A percentile compares a stretch with the other conserved stretches of the same genome.
Conservation (phyloP, 2,329 filamentous ascomycete genomes). For the Nemania bipapillata region DNA sequence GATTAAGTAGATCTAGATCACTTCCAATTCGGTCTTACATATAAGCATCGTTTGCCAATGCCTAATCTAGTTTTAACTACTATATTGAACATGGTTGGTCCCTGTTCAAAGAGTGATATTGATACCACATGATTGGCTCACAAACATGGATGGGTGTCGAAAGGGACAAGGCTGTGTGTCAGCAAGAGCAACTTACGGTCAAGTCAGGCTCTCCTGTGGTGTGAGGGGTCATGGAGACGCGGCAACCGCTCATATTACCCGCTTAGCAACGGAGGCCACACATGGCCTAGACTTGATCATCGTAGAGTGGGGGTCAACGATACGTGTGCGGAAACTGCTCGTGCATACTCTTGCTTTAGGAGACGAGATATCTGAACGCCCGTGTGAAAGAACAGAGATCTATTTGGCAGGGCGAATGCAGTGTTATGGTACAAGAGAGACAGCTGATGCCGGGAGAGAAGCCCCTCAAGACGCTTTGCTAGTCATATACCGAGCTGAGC, state of each 20-base stretch:
- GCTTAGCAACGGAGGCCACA: background rate
- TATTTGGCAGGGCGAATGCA: slow-evolving; percentile 46
- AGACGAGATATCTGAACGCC: background rate
- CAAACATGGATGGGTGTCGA: background rate
- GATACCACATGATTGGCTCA: background rate
- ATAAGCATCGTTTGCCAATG: background rate
- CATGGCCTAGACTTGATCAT: background rate
- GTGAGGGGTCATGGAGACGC: background rate
- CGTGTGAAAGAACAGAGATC: slow-evolving; percentile 44
- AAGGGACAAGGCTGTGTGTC: background rate
- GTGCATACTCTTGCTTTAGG: background rate
- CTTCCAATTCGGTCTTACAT: background rate
- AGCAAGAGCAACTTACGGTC: background rate
- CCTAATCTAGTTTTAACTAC: background rate
- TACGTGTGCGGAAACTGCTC: background rate
- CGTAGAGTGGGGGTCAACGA: background rate
- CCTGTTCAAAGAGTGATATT: background rate
- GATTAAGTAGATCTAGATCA: background rate
- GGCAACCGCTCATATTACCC: background rate
- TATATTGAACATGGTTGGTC: background rate
- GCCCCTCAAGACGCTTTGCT: slow-evolving; percentile 33
- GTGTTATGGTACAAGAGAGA: slow-evolving; percentile 49
- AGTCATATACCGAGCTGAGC: slow-evolving; percentile 38
- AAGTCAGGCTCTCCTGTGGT: background rate
- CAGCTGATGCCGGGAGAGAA: slow-evolving; percentile 35